phyloP scores from a whole-genome alignment of 306 rosid genomes.

The Luffa aegyptiaca region DNA sequence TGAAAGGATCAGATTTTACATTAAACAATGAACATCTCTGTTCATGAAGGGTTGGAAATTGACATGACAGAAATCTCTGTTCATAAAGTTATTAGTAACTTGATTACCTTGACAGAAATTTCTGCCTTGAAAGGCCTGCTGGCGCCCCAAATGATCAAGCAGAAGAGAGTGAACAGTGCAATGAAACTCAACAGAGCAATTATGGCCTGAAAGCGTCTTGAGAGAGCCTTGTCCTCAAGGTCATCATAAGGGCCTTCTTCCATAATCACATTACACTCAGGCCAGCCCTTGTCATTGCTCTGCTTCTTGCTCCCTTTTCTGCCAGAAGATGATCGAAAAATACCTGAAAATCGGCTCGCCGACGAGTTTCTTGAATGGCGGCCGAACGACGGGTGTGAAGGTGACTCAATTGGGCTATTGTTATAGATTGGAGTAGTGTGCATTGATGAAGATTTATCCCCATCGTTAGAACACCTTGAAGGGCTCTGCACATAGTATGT shows the following conservation, averaged over 20 bases:
- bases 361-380: conserved; percentile 94
- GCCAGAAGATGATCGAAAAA: conserved; percentile 80
- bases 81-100: not conserved
- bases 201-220: conserved; percentile 50
- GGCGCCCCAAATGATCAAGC: conserved; percentile 93
- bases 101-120: conserved; percentile 51
- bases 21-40: not conserved
- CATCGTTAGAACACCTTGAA: conserved; percentile 88
- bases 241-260: conserved; percentile 89
- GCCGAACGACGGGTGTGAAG: conserved; percentile 89
- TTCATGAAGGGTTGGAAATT: not conserved
- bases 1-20: conserved; percentile 25
- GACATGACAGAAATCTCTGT: conserved; percentile 42
- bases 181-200: conserved; percentile 59
- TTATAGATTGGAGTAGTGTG: conserved; percentile 83
- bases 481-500: conserved; percentile 91
- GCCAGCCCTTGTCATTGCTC: conserved; percentile 91
- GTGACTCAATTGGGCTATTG: conserved; percentile 91
- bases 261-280: conserved; percentile 85
- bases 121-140: conserved; percentile 69
- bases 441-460: conserved; percentile 81
- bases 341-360: conserved; percentile 72
- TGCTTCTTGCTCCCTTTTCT: conserved; percentile 52
- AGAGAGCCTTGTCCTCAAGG: conserved; percentile 37
- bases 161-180: conserved; percentile 54